Conservation (phyloP, 495 filamentous ascomycete species). For the Margaritispora aquatica region DNA sequence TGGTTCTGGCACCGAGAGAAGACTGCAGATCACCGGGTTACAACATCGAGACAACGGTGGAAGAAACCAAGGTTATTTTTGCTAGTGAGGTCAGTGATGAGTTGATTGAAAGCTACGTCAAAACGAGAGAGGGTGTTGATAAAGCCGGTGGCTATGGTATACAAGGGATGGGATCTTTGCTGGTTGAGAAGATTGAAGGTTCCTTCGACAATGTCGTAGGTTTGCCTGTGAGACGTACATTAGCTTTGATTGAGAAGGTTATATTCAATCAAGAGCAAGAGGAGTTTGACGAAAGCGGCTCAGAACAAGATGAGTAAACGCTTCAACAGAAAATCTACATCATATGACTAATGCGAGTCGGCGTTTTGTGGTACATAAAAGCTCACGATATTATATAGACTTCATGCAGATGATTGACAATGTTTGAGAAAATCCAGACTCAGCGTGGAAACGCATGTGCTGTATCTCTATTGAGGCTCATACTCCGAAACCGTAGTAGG, state of each 20-base stretch:
- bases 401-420: neutral
- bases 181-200: conserved; percentile 86
- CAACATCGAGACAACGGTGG: conserved; percentile 68
- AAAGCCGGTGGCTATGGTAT: conserved; percentile 96
- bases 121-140: conserved; percentile 86
- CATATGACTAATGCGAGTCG: neutral
- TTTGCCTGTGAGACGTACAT: conserved; percentile 73
- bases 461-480: no score
- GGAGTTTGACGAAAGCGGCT: neutral
- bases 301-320: neutral
- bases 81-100: conserved; percentile 70
- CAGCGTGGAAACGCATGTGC: no score
- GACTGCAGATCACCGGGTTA: conserved; percentile 79
- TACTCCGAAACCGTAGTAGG: no score
- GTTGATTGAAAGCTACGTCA: conserved; percentile 78
- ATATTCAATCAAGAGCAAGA: conserved; percentile 41
- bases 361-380: neutral
- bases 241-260: conserved; percentile 82
- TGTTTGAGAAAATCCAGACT: no score
- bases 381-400: neutral
- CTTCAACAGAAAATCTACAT: neutral
- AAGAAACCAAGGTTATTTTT: conserved; percentile 84
- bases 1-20: conserved; percentile 69
- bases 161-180: conserved; percentile 72
- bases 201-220: conserved; percentile 93